Conservation (phyloP, 2,329 filamentous ascomycete species). For the Botrytis squamosa region DNA sequence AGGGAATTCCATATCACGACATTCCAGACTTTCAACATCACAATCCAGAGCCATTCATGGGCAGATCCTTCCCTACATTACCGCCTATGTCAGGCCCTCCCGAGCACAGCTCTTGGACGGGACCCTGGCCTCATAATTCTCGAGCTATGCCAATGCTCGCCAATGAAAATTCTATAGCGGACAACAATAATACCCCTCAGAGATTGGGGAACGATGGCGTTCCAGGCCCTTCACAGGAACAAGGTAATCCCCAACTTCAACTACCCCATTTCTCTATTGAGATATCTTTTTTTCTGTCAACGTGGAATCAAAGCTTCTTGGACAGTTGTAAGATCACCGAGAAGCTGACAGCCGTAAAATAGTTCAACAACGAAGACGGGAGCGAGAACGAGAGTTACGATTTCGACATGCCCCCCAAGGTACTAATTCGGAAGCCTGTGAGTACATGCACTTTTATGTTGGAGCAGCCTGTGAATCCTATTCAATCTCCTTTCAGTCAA, state of each 20-base stretch:
- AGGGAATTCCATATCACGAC: neutral
- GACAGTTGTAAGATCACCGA: neutral
- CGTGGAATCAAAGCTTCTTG: neutral
- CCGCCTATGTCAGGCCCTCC: constrained; percentile 1
- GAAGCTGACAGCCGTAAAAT: constrained; percentile 4
- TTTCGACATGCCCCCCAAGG: neutral
- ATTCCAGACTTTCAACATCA: constrained; percentile 1
- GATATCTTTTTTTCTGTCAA: neutral
- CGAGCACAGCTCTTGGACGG: constrained; percentile 1
- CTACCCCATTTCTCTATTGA: neutral
- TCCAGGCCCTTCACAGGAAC: neutral
- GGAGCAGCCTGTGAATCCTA: neutral
- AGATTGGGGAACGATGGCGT: neutral
- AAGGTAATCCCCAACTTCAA: neutral
- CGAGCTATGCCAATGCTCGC: neutral
- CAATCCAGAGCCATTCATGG: neutral
- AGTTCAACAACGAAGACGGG: neutral
- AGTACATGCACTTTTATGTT: neutral
- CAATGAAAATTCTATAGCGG: neutral
- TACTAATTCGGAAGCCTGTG: neutral
- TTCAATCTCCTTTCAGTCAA: neutral
- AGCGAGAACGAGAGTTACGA: neutral
- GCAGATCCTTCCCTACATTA: neutral
- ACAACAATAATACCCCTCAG: neutral
- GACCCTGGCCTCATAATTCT: neutral